These are phyloP conservation scores for Primulina eburnea DNA, from an alignment of 257 asterid species.

Conservation along the genomic window DNA sequence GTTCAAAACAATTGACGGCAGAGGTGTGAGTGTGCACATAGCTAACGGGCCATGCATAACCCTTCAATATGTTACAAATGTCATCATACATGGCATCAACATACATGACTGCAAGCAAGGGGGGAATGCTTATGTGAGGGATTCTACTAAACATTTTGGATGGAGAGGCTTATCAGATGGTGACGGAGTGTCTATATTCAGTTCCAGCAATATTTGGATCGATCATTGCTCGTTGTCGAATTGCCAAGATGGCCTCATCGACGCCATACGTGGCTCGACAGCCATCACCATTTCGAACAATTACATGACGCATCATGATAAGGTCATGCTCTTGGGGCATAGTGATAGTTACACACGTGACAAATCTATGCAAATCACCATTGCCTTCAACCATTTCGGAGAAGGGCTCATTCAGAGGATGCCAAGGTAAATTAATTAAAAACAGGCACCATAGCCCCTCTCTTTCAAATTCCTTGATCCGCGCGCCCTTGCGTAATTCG, in stretches of 20 bases:
- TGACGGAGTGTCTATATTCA: conserved; percentile 13
- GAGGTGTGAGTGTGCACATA: conserved; percentile 17
- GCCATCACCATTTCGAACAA: conserved; percentile 19
- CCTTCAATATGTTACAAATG: conserved; percentile 2
- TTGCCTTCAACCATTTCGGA: conserved; percentile 13
- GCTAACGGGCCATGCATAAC: conserved; percentile 18
- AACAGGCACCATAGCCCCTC: too few relatives aligned
- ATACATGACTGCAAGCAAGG: conserved; percentile 13
- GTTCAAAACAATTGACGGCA: conserved; percentile 18
- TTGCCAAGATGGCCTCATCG: conserved; percentile 17
- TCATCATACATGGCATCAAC: conserved; percentile 15
- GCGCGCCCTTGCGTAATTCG: background rate
- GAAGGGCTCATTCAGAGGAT: conserved; percentile 11
- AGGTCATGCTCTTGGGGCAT: conserved; percentile 20
- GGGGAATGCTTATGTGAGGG: conserved; percentile 18
- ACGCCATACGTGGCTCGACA: conserved; percentile 10
- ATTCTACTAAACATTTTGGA: background rate
- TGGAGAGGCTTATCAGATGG: conserved; percentile 1
- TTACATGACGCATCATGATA: conserved; percentile 6
- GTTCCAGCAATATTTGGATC: conserved; percentile 16
- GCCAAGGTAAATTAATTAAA: background rate
- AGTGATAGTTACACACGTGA: conserved; percentile 3
- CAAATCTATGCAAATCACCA: conserved; percentile 6
- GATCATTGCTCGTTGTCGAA: conserved; percentile 17
- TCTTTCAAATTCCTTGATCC: background rate